A percentile compares a stretch with the other conserved stretches of the same genome.
These are phyloP conservation scores for Borovskyia barvae DNA, from an alignment of 208 protist genomes.

Conservation along the genomic window DNA sequence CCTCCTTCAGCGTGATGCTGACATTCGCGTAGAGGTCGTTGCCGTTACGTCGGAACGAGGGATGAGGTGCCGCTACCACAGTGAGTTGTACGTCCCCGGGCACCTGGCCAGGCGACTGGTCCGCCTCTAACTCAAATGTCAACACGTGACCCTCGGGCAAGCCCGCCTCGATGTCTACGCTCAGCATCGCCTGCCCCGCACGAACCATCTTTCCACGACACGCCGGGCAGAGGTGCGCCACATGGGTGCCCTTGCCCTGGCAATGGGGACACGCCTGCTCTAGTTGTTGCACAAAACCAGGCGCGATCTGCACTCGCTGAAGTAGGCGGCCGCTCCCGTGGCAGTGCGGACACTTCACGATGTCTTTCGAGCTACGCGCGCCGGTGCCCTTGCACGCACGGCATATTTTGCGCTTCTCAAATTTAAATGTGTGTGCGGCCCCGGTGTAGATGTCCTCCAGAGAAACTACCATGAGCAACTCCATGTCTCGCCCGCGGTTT, in stretches of 20 bases:
- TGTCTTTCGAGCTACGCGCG: constrained; percentile 22
- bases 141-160: constrained; percentile 75
- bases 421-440: constrained; percentile 55
- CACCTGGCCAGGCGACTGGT: constrained; percentile 76
- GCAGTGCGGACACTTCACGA: constrained; percentile 62
- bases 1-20: constrained; percentile 83
- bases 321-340: constrained; percentile 58
- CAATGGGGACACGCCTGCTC: constrained; percentile 87
- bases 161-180: constrained; percentile 73
- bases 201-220: constrained; percentile 73
- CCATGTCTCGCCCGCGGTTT: constrained; percentile 42
- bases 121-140: constrained; percentile 81
- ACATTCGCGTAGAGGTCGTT: constrained; percentile 84
- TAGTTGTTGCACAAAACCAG: constrained; percentile 78
- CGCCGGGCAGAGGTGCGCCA: constrained; percentile 66
- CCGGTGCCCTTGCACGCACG: constrained; percentile 70
- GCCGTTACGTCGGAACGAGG: constrained; percentile 60
- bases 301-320: constrained; percentile 67
- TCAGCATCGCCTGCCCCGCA: constrained; percentile 37
- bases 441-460: constrained; percentile 93
- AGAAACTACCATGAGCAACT: constrained; percentile 70
- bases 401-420: constrained; percentile 91
- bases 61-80: constrained; percentile 58
- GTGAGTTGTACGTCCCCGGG: constrained; percentile 79
- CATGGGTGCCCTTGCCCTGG: constrained; percentile 81